Base-by-base conservation (phyloP, 2,329 filamentous ascomycete species). In the Dryadomyces sulphureus region DNA sequence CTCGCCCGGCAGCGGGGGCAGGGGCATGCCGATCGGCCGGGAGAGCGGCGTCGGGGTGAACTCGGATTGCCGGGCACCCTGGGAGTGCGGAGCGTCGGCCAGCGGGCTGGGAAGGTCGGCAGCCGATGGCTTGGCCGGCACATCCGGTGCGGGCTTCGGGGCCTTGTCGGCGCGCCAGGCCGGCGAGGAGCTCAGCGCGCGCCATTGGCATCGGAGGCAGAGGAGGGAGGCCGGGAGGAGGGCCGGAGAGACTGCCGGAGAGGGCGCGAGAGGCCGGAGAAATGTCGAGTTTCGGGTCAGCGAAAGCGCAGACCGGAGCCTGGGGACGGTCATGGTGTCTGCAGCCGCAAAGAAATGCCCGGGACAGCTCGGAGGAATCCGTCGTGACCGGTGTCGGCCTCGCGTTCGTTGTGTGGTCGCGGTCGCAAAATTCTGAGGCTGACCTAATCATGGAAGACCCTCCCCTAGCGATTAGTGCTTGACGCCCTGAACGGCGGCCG, bases 21-120 rank as follows among this genome's bases (percentile, higher is more conserved):
- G 65, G 11, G 72, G 69, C 63, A 94, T 77, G 51, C 92, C 92
- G 54, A 98, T 90, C 14, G 92, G 90, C 34, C 86, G 78, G 35
- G 69, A 64, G 38, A 84, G 64, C 17, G 71, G 72, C 54, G 69
- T 72, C 5, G 78, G 78, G 9, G 67, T 73, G 56, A 81, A 82
- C 25, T 67, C 59, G 2, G 70, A 62, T 24, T 70, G 55, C 16
- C 68, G 66, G 58, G 70, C 72, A 55, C 78, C 78, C 53, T 78
- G 79, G 24, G 69, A 67, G 50, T 75, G 66, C 11, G 77, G 77
- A 6, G 76, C 77, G 49, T 76, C 62, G 54, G 72, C 74, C 34
- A 78, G 65, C 54, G 43, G 69, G 53, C 36, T 53, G 40, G 27
- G 24, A 43, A 25, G 19, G 11, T 25, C 8, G 2, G 45, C 34